Evolutionary conservation across 257 asterid species (phyloP), one percentile per base, ranked within the genome.

Genomic region (Solanum lignicaule): DNA sequence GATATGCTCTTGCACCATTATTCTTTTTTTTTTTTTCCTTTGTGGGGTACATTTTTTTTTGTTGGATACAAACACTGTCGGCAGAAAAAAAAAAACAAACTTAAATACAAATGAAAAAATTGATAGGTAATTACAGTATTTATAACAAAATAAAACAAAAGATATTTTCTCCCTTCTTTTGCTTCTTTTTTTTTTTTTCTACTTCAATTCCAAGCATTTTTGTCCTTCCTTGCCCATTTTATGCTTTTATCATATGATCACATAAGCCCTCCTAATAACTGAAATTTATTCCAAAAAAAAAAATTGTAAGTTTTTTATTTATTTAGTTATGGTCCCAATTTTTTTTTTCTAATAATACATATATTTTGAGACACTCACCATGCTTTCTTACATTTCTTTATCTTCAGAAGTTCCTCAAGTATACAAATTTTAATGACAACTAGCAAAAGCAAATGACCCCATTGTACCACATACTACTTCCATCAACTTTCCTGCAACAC

Each of bases 111-210:
- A 92, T 88, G 83, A 90, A 95, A 94, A 93, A 94, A 92, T 90
- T 86, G 94, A 93, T 87, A 88, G 91, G 92, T 94, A 95, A 94
- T 94, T 93, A 95, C 98, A 95, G 94, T 94, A 93, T 93, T 95
- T 91, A 92, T 92, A 89, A 87, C 93, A 89, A 91, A 81, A 81
- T 38, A 78, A 46, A 13, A 91, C 93, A 86, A n/a, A 88, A 81
- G 92, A 60, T 81, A 81, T 75, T 62, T 75, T 87, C 79, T 71
- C 32, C 65, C 82, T 91, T 88, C 88, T 83, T 89, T 89, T 90
- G 90, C 87, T 83, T 93, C 46, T 75, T 66, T 13, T 72, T 29
- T 72, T 29, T 82, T 72, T 29, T 83, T 83, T 89, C 89, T 71
- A 87, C 93, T 93, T 87, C 91, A 87, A 86, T 86, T 5, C 83